A percentile compares a stretch with the other conserved stretches of the same genome.
phyloP scores from a whole-genome alignment of 2,329 filamentous ascomycete genomes.

The Penicillium sp. region DNA sequence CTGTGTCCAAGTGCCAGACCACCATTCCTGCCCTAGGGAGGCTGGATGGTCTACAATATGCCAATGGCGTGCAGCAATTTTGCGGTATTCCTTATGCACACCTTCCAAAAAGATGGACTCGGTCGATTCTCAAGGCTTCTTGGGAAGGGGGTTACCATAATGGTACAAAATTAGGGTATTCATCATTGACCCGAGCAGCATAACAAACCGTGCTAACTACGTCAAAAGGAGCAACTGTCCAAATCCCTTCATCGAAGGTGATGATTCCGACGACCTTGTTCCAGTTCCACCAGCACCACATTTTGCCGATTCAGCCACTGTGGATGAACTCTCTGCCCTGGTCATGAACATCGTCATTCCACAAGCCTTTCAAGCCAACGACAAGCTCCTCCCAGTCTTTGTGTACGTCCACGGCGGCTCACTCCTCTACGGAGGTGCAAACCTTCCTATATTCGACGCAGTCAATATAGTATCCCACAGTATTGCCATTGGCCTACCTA shows the following conservation, averaged over 20 bases:
- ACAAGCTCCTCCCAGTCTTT: constrained; percentile 23
- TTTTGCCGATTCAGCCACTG: constrained; percentile 8
- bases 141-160: constrained; percentile 25
- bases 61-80: constrained; percentile 30
- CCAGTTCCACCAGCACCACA: constrained; percentile 27
- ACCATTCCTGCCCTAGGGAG: constrained; percentile 23
- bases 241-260: constrained; percentile 23
- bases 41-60: constrained; percentile 26
- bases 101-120: constrained; percentile 29
- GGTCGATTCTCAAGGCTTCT: constrained; percentile 22
- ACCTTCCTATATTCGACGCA: constrained; percentile 30
- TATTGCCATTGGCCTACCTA: constrained; percentile 24
- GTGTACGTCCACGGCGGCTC: constrained; percentile 34
- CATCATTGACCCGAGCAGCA: not conserved
- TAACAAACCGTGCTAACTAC: not conserved
- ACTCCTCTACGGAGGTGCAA: constrained; percentile 31
- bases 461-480: constrained; percentile 32
- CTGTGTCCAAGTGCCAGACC: constrained; percentile 19
- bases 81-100: constrained; percentile 31
- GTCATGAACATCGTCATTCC: constrained; percentile 33
- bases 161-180: constrained; percentile 29
- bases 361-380: not conserved
- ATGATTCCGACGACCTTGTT: constrained; percentile 27
- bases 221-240: constrained; percentile 26
- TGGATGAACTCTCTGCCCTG: constrained; percentile 27